Evolutionary conservation across 1,139 yeast genomes (phyloP), one percentile per base, ranked within the genome.

Genomic region (Scheffersomyces parashehatae): DNA sequence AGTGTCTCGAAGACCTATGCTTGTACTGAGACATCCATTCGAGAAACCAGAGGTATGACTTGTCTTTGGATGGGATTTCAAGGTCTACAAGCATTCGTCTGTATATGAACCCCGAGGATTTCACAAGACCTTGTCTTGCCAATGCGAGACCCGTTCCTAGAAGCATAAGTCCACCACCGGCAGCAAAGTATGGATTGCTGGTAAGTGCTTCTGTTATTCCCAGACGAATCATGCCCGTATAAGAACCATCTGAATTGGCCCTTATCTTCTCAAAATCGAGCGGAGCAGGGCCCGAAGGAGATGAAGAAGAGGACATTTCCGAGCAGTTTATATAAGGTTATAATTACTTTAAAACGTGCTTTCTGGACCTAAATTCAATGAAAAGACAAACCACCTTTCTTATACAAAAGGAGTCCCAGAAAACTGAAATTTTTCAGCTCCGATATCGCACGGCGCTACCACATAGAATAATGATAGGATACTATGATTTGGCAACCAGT

Each of bases 111-210:
- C 82, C 73, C 2, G 93, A 81, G 3, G 83, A 72, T 44, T 84
- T 77, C 38, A 81, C 72, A 1, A 85, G 63, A 1, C 89, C 91
- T 52, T 80, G 85, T 41, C 97, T 73, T 1, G 90, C 83, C 12
- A 90, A 56, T 0, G 97, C 96, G 29, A 93, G 66, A 0, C 85
- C 85, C 0, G 96, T 91, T 15, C 99, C 99, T 3, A 93, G 70
- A 3, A 91, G 73, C 99, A 93, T 93, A 37, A 93, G 72, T 0
- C 99, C 99, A 54, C 97, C 97, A 57, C 99, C 95, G 0, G 98
- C 99, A 2, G 97, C 95, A 68, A 93, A 93, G 64, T 88, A 89
- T 8, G 97, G 98, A 59, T 93, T 93, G 35, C 83, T 79, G 34
- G 31, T 28, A 52, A 88, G 70, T 7, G 85, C 78, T 45, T 79